Base-by-base conservation (phyloP, 2,329 filamentous ascomycete genomes). In the Pyricularia pennisetigena region DNA sequence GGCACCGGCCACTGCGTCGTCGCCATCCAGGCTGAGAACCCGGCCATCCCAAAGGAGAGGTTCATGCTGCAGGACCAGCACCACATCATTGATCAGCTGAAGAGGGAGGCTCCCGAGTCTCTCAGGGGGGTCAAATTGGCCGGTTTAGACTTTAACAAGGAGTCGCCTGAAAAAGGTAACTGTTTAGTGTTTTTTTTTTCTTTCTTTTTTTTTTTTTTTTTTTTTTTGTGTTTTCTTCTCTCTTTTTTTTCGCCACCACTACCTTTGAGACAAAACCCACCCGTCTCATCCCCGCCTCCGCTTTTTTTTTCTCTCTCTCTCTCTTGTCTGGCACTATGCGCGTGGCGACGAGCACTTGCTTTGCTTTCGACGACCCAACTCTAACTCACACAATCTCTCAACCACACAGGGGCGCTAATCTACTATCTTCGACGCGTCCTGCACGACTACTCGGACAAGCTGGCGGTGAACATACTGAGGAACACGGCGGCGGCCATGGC, bases 351-450 rank as follows among this genome's bases (percentile, higher is more conserved):
- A 49, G 10, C 41, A 49, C 20, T 49, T n/a, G 14, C n/a, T 49
- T n/a, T 49, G n/a, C 32, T 32, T 32, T 41, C 2, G 12, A 41
- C 16, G 14, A 41, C 16, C 16, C 9, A 35, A 66, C 64, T 35
- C 59, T 3, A 26, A 29, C n/a, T 63, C 59, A 28, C 23, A 5
- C 59, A 14, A 8, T 10, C 59, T 16, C 12, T n/a, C 16, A 16
- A 23, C 64, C 16, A 9, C 5, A 14, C 29, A 74, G 74, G 73
- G 4, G 75, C 74, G 0, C 30, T 69, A 7, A 70, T 75, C 8
- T 76, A 76, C 68, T 68, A 74, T 63, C 69, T 76, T 28, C 71
- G 73, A 3, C 70, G 74, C 16, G 69, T 75, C n/a, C 69, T 76
- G 5, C 73, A 75, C 49, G 73, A 76, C 67, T 76, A 75, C 68